phyloP scores from a whole-genome alignment of 306 rosid species.

The Lablab purpureus region DNA sequence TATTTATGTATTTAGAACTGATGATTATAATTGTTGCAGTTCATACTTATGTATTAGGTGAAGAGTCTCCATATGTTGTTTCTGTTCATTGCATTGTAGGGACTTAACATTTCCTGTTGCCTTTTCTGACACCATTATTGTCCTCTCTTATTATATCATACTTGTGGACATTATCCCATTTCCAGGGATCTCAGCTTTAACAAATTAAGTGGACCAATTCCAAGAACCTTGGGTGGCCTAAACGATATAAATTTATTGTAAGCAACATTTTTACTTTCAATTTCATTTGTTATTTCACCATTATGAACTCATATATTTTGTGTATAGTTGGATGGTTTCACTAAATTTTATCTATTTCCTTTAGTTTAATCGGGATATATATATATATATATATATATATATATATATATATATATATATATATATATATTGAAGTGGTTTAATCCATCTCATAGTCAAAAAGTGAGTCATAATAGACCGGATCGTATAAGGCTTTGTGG shows the following conservation, averaged over 20 bases:
- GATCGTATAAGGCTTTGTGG: too few species aligned
- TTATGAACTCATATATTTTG: background rate
- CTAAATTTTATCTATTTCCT: background rate
- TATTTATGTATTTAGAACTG: slow-evolving; percentile 1
- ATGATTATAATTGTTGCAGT: background rate
- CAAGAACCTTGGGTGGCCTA: slow-evolving; percentile 31
- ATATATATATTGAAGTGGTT: too few species aligned
- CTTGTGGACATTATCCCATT: slow-evolving; percentile 2
- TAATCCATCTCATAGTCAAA: too few species aligned
- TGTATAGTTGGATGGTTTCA: background rate
- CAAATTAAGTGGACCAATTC: slow-evolving; percentile 51
- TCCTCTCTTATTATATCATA: background rate
- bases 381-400: too few species aligned
- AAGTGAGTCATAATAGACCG: too few species aligned
- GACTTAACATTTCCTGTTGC: slow-evolving; percentile 26
- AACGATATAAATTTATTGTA: slow-evolving; percentile 45
- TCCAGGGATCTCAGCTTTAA: slow-evolving; percentile 54
- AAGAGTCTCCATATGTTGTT: background rate
- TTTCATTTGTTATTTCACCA: background rate
- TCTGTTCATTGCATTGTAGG: background rate
- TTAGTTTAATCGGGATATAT: background rate
- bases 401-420: too few species aligned
- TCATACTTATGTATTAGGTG: background rate
- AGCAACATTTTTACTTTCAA: slow-evolving; percentile 25
- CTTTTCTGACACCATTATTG: background rate